Percentiles rank a stretch among this genome's conserved stretches.
These are phyloP conservation scores for Anthracocystis panici-leucophaei DNA, from an alignment of 1,284 basidiomycete species.

Conservation along the genomic window DNA sequence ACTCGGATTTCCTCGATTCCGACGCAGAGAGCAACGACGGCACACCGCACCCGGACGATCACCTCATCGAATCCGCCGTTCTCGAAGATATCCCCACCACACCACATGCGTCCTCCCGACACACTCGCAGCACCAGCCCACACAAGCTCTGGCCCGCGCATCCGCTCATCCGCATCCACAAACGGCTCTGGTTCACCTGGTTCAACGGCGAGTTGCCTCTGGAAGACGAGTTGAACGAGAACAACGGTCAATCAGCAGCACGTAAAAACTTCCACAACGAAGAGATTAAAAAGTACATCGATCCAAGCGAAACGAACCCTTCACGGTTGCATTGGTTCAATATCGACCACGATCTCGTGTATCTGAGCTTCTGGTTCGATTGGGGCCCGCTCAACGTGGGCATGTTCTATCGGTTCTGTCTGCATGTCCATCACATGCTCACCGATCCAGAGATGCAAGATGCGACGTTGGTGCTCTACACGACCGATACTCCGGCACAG, in stretches of 20 bases:
- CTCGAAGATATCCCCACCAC: slow-evolving; percentile 20
- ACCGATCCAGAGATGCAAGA: slow-evolving; percentile 72
- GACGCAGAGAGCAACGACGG: slow-evolving; percentile 32
- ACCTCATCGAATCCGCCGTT: slow-evolving; percentile 35
- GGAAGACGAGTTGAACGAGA: slow-evolving; percentile 45
- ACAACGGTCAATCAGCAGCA: slow-evolving; percentile 21
- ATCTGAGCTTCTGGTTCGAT: slow-evolving; percentile 81
- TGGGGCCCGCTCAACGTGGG: slow-evolving; percentile 77
- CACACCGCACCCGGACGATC: slow-evolving; percentile 22
- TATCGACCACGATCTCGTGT: slow-evolving; percentile 89
- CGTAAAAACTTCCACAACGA: slow-evolving; percentile 29
- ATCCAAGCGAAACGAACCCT: slow-evolving; percentile 37
- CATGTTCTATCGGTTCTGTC: slow-evolving; percentile 80
- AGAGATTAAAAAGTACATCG: slow-evolving; percentile 36
- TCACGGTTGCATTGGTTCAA: slow-evolving; percentile 62
- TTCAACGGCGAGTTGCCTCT: slow-evolving; percentile 38
- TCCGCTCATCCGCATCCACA: slow-evolving; percentile 59
- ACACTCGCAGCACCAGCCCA: neutral
- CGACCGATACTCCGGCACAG: slow-evolving; percentile 82
- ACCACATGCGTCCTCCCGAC: neutral
- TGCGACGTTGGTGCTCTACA: slow-evolving; percentile 84
- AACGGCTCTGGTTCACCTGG: slow-evolving; percentile 62
- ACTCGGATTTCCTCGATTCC: slow-evolving; percentile 63
- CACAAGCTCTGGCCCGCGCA: slow-evolving; percentile 44
- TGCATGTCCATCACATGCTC: slow-evolving; percentile 75